Evolutionary conservation across 768 basidiomycete species (phyloP).

Genomic region (Tulasnella sp.): DNA sequence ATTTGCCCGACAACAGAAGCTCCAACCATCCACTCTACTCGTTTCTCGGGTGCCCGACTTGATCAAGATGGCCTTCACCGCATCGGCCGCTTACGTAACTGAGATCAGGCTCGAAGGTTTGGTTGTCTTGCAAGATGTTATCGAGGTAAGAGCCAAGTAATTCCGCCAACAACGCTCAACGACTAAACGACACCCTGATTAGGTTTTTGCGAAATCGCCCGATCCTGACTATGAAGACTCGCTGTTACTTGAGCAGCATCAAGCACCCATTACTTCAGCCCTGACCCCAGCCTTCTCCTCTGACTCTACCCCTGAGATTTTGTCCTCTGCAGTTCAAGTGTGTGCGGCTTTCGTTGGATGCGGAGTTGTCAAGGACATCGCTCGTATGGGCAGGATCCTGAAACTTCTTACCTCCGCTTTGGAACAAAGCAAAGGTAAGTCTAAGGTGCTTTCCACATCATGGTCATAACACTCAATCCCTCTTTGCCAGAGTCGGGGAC

Average conservation of each 20-base stretch:
- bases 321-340: conserved; percentile 84
- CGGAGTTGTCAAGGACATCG: conserved; percentile 85
- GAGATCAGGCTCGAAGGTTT: conserved; percentile 90
- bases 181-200: background rate
- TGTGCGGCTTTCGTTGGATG: conserved; percentile 94
- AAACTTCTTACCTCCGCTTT: conserved; percentile 81
- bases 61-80: conserved; percentile 97
- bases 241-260: conserved; percentile 88
- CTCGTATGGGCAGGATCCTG: conserved; percentile 87
- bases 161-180: background rate
- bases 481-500: conserved; percentile 60
- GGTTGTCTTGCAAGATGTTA: conserved; percentile 82
- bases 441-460: background rate
- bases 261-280: conserved; percentile 96
- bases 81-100: conserved; percentile 91
- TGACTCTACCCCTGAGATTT: conserved; percentile 90
- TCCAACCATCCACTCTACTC: conserved; percentile 55
- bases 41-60: conserved; percentile 84
- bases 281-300: conserved; percentile 93
- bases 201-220: conserved; percentile 80
- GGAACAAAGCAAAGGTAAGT: conserved; percentile 78
- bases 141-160: conserved; percentile 52
- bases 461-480: background rate
- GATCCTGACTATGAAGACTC: conserved; percentile 92
- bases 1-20: conserved; percentile 54